A percentile compares a stretch with the other conserved stretches of the same genome.
Evolutionary conservation across 352 stramenopile species (phyloP).

Genomic region (Pythium guiyangense): DNA sequence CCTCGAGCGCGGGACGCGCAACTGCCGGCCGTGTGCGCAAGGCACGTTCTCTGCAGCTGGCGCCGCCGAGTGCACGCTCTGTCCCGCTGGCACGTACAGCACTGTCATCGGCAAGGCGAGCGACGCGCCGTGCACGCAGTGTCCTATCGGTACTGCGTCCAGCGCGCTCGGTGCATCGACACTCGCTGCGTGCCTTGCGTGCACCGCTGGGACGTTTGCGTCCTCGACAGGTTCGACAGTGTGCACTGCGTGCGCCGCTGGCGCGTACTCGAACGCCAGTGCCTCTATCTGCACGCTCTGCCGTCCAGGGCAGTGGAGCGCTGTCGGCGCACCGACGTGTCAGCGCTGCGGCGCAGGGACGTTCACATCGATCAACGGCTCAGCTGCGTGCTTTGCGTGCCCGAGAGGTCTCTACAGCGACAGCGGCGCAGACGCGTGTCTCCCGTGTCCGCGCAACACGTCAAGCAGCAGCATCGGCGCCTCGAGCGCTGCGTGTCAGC

Average conservation of each 20-base stretch:
- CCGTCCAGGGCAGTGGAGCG: constrained; percentile 38
- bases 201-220: constrained; percentile 25
- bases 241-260: constrained; percentile 20
- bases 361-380: constrained; percentile 37
- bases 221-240: constrained; percentile 11
- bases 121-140: constrained; percentile 33
- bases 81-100: constrained; percentile 46
- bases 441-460: constrained; percentile 45
- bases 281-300: constrained; percentile 38
- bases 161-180: constrained; percentile 24
- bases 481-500: constrained; percentile 18
- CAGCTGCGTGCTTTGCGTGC: constrained; percentile 40
- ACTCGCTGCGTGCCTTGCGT: constrained; percentile 25
- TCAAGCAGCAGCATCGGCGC: constrained; percentile 23
- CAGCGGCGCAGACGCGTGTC: constrained; percentile 22
- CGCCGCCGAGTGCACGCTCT: constrained; percentile 39
- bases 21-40: constrained; percentile 35
- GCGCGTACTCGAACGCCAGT: constrained; percentile 37
- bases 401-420: constrained; percentile 59
- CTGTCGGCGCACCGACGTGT: constrained; percentile 24
- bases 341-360: constrained; percentile 35
- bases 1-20: constrained; percentile 46
- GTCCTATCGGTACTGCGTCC: constrained; percentile 47
- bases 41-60: constrained; percentile 42
- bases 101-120: constrained; percentile 31